Base-by-base conservation (phyloP, 2,329 filamentous ascomycete species). In the Annulohypoxylon truncatum region DNA sequence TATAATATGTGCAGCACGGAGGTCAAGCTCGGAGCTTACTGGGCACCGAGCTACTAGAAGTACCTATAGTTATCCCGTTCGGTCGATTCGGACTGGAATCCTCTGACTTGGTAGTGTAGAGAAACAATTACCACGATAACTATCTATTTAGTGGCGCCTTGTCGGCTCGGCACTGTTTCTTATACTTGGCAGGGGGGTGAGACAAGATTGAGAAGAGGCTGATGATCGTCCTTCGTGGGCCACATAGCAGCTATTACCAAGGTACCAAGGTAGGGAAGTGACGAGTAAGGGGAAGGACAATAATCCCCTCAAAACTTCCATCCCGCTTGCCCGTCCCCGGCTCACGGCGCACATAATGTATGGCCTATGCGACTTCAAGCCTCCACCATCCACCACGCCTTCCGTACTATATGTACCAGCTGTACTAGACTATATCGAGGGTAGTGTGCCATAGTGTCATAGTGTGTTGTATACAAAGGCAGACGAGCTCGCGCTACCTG, bases 351-450 rank as follows among this genome's bases (percentile, higher is more conserved):
- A n/a, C n/a, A 44, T 38, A 13, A 10, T 15, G 46, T 29, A 33
- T 20, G 47, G 20, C n/a, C 44, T 40, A 48, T 44, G 29, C 22
- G 50, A 38, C 35, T 35, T 58, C 35, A 55, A 51, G 40, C 61
- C 56, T 58, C 44, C 58, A 46, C 40, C 57, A 54, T 58, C 64
- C 54, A 63, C 57, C 46, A 64, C 10, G 31, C 44, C 44, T 9
- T 15, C 55, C 44, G 29, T 67, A 58, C 38, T 51, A 60, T 60
- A 44, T 60, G 20, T 60, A 22, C n/a, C 52, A 38, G 50, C 10
- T 56, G 64, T 69, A 55, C 67, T 67, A 69, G 54, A 67, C 64
- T 67, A 42, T 61, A 66, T 66, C 53, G 50, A 69, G 66, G 55
- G 56, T 68, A 68, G 66, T 68, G 56, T 47, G 8, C 9, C 15